Conservation (phyloP, 1,139 yeast species). For the Wickerhamomyces sp. region DNA sequence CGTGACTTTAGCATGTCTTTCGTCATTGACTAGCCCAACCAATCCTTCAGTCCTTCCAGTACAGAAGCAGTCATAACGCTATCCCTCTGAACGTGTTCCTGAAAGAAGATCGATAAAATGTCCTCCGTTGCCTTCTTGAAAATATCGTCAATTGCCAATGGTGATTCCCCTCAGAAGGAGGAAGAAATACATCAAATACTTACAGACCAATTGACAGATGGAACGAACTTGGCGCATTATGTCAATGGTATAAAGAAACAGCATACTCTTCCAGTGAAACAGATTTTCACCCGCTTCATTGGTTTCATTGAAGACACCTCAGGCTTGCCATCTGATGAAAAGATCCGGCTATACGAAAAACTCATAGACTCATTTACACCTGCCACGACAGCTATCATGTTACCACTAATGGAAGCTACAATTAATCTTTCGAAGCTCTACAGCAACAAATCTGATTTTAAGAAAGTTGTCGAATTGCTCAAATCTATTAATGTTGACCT, state of each 20-base stretch:
- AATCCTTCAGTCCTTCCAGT: too few relatives aligned
- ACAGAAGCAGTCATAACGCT: too few relatives aligned
- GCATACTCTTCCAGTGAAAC: conserved; percentile 17
- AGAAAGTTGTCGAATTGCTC: conserved; percentile 7
- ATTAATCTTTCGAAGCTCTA: conserved; percentile 10
- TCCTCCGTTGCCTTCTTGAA: conserved; percentile 5
- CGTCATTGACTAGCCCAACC: too few relatives aligned
- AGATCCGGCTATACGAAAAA: conserved; percentile 6
- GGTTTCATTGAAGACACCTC: conserved; percentile 4
- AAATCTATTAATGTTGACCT: conserved; percentile 14
- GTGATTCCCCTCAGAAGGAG: conserved; percentile 10
- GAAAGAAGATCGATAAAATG: too few relatives aligned
- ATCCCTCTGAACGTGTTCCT: too few relatives aligned
- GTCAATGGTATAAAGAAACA: conserved; percentile 15
- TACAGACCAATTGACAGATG: conserved; percentile 1
- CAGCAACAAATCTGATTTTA: conserved; percentile 6
- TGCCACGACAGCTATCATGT: conserved; percentile 13
- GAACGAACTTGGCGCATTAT: conserved; percentile 4
- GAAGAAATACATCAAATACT: conserved; percentile 10
- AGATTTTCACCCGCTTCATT: conserved; percentile 9
- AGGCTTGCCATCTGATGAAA: background rate
- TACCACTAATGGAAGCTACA: conserved; percentile 10
- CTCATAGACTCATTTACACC: conserved; percentile 14
- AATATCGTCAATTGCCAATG: conserved; percentile 13
- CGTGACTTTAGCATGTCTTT: too few relatives aligned